Percentiles rank a stretch among this genome's conserved stretches.
phyloP scores from a whole-genome alignment of 2,329 filamentous ascomycete species.

The Coniella vitis region DNA sequence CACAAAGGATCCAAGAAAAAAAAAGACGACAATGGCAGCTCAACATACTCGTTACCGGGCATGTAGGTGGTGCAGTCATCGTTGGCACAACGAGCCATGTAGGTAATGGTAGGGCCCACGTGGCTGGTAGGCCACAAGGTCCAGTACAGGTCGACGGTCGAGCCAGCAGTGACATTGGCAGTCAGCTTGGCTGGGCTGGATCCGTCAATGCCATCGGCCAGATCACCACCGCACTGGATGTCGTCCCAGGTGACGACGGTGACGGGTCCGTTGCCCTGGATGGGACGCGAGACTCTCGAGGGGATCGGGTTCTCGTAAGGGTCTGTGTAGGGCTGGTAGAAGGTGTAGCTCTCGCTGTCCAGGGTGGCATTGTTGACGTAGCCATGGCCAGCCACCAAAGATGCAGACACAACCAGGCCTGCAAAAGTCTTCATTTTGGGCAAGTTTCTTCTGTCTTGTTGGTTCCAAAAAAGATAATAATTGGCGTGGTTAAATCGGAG shows the following conservation, averaged over 20 bases:
- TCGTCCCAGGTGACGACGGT: conserved; percentile 45
- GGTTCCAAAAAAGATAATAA: too few relatives aligned
- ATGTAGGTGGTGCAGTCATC: conserved; percentile 13
- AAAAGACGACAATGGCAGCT: background rate
- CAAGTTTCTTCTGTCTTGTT: conserved; percentile 7
- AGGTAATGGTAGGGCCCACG: conserved; percentile 31
- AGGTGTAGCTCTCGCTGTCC: conserved; percentile 11
- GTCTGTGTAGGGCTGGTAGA: conserved; percentile 14
- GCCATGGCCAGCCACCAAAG: conserved; percentile 14
- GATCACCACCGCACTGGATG: conserved; percentile 49
- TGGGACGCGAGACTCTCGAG: conserved; percentile 45
- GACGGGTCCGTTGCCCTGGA: conserved; percentile 53
- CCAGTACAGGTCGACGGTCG: conserved; percentile 47
- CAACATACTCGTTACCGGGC: conserved; percentile 7
- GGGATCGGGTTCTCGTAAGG: conserved; percentile 7
- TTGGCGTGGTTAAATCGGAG: background rate
- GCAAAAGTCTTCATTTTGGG: conserved; percentile 18
- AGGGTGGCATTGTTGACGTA: conserved; percentile 15
- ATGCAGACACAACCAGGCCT: conserved; percentile 9
- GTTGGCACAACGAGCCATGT: conserved; percentile 6
- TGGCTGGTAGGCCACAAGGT: conserved; percentile 39
- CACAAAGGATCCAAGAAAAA: background rate
- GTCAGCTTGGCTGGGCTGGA: conserved; percentile 47
- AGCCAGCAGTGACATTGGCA: conserved; percentile 45
- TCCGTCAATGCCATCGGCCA: conserved; percentile 41